Conservation (phyloP, 1,139 yeast genomes). For the Geotrichum aggregatum region DNA sequence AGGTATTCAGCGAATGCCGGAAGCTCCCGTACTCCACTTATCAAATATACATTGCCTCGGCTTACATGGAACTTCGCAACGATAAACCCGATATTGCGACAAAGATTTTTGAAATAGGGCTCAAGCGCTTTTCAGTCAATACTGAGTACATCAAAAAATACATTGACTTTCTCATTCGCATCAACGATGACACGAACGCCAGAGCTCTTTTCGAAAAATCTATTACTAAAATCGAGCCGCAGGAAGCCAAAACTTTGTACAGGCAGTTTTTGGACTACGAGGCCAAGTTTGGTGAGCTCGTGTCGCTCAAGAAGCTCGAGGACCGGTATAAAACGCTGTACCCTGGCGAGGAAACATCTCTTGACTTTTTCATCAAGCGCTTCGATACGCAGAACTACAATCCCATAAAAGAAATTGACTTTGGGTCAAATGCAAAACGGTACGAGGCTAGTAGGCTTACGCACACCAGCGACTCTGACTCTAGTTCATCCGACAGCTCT, state of each 20-base stretch:
- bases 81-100: constrained; percentile 59
- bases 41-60: constrained; percentile 77
- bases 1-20: constrained; percentile 63
- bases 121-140: constrained; percentile 50
- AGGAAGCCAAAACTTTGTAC: constrained; percentile 43
- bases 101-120: constrained; percentile 75
- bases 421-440: constrained; percentile 22
- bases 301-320: constrained; percentile 63
- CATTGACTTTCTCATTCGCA: constrained; percentile 64
- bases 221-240: constrained; percentile 43
- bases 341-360: constrained; percentile 44
- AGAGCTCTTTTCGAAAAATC: constrained; percentile 76
- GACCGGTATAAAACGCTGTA: constrained; percentile 61
- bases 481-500: background rate
- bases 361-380: constrained; percentile 37
- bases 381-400: constrained; percentile 45
- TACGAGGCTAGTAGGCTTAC: background rate
- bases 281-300: constrained; percentile 58
- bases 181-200: constrained; percentile 75
- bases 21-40: constrained; percentile 61
- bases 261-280: constrained; percentile 52
- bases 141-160: constrained; percentile 66
- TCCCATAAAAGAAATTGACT: constrained; percentile 46
- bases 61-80: constrained; percentile 73
- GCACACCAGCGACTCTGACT: constrained; percentile 6